These are phyloP conservation scores for Cucumis hystrix DNA, from an alignment of 306 rosid species.

Conservation along the genomic window DNA sequence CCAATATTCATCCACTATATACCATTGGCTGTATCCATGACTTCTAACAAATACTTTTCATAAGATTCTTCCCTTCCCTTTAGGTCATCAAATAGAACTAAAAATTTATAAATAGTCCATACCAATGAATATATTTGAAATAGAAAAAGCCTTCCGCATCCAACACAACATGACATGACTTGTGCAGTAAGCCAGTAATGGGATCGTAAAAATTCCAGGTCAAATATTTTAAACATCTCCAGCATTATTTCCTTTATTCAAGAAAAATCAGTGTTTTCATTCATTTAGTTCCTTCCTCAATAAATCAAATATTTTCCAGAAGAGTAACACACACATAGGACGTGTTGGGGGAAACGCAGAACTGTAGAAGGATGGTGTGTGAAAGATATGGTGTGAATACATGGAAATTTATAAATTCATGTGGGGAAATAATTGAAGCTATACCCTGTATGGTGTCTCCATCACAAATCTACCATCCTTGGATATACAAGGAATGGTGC, in stretches of 20 bases:
- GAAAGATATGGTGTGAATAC: background rate
- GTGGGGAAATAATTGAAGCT: background rate
- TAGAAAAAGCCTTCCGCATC: background rate
- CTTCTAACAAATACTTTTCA: background rate
- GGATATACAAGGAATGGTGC: conserved; percentile 91
- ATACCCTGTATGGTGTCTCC: conserved; percentile 79
- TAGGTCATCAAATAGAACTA: background rate
- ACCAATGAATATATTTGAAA: background rate
- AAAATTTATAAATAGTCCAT: background rate
- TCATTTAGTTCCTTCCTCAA: background rate
- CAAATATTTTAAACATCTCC: background rate
- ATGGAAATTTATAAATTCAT: background rate
- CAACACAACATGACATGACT: background rate
- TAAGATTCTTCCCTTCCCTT: background rate
- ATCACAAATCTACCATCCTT: conserved; percentile 88
- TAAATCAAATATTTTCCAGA: background rate
- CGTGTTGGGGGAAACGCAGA: background rate
- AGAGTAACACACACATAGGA: background rate
- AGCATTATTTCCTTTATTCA: background rate
- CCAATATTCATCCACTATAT: background rate
- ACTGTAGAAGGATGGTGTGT: background rate
- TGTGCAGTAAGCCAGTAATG: background rate
- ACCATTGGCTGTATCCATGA: background rate
- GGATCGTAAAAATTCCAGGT: background rate
- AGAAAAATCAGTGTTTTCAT: background rate